Evolutionary conservation across 306 rosid genomes (phyloP), one percentile per base, ranked within the genome.

Genomic region (Ormosia semicastrata): DNA sequence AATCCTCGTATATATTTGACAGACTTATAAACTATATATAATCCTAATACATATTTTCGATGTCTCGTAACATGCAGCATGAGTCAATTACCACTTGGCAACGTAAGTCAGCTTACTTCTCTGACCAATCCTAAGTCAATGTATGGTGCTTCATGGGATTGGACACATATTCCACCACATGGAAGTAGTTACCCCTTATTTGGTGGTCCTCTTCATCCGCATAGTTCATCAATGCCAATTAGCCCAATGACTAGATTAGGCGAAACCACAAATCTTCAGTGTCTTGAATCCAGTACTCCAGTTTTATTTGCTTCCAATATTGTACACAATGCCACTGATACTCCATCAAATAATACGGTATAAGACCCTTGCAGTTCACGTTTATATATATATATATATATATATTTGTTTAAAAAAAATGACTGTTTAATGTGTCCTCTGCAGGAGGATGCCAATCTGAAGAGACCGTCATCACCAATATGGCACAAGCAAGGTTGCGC

Each of bases 171-270:
- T 44, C 50, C 83, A 11, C 72, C 32, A 39, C 86, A 68, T 41
- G 46, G 56, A 12, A 49, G 6, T 49, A 4, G 56, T 49, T 1
- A 43, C 47, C 12, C 11, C 47, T 7, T 43, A 2, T 8, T 43
- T 43, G 11, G 47, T 43, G 11, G 11, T 43, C 10, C 12, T 43
- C 0, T 43, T 43, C 10, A 2, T 43, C 47, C 47, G 8, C 47
- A 43, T 43, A 43, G 3, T 43, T 43, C 47, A 43, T 1, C 47
- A 43, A 43, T 8, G 2, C 90, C 87, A n/a, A 53, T 79, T 58
- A 82, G 88, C 36, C 88, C 89, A 11, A 56, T 56, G 71, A 73
- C 85, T 50, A 47, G 15, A 72, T 46, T 78, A 50, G 74, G 85
- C 18, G 85, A 57, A 47, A 57, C 56, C 17, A 82, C 80, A 62